These are phyloP conservation scores for Senecio squalidus DNA, from an alignment of 140 eudicot genomes.

Conservation along the genomic window DNA sequence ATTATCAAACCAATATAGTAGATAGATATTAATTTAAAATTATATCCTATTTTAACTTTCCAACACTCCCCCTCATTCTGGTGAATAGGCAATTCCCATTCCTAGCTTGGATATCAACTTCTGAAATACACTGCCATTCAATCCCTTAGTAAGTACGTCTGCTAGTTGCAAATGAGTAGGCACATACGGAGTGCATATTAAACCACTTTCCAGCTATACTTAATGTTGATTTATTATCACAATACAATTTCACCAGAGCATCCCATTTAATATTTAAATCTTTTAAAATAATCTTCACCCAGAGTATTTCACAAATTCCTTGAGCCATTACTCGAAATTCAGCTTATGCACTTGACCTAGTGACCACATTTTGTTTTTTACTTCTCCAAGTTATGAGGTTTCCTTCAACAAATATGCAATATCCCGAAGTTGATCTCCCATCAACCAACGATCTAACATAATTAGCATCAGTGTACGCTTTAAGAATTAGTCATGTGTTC, in stretches of 20 bases:
- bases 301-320: slow-evolving; percentile 1
- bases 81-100: slow-evolving; percentile 1
- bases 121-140: neutral
- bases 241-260: neutral
- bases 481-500: neutral
- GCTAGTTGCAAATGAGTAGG: neutral
- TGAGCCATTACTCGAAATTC: slow-evolving; percentile 6
- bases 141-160: neutral
- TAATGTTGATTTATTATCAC: neutral
- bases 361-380: neutral
- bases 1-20: too few species aligned
- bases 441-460: neutral
- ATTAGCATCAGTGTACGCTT: slow-evolving; percentile 5
- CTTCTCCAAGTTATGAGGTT: slow-evolving; percentile 7
- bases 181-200: neutral
- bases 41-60: too few species aligned
- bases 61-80: slow-evolving; percentile 13
- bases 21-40: too few species aligned
- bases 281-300: neutral
- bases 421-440: neutral
- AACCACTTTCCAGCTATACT: slow-evolving; percentile 4
- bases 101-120: slow-evolving; percentile 10
- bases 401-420: slow-evolving; percentile 13
- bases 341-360: neutral
- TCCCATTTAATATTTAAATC: neutral